phyloP scores from a whole-genome alignment of 1,284 basidiomycete species.

The Naganishia albida region DNA sequence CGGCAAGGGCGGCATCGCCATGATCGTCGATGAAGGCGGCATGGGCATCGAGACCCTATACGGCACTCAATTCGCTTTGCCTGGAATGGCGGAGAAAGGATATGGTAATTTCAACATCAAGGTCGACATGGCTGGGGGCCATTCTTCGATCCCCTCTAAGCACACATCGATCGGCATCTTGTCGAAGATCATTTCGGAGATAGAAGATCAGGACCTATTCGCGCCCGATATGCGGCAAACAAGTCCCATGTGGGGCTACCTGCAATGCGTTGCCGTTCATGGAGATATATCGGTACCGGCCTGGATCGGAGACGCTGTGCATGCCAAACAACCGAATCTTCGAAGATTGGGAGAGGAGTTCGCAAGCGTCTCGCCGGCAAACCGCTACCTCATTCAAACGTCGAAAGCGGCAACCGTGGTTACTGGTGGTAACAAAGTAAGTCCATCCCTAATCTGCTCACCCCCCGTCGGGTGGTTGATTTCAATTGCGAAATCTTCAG shows the following conservation, averaged over 20 bases:
- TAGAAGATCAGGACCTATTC: constrained; percentile 30
- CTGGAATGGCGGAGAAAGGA: constrained; percentile 44
- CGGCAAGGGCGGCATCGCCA: constrained; percentile 38
- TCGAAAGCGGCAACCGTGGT: constrained; percentile 29
- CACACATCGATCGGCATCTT: constrained; percentile 31
- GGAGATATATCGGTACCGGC: constrained; percentile 2
- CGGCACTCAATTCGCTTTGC: constrained; percentile 39
- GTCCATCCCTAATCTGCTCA: constrained; percentile 40
- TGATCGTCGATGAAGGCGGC: constrained; percentile 45
- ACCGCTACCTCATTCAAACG: constrained; percentile 28
- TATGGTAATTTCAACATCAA: constrained; percentile 31
- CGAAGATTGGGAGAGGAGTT: constrained; percentile 13
- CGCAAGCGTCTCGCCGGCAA: constrained; percentile 7
- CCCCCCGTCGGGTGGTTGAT: constrained; percentile 36
- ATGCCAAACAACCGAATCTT: constrained; percentile 7
- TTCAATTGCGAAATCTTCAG: not conserved
- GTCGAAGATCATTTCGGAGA: constrained; percentile 26
- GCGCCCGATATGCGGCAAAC: constrained; percentile 17
- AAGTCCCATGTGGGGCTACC: constrained; percentile 30
- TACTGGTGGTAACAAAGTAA: constrained; percentile 28
- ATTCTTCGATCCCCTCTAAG: constrained; percentile 40
- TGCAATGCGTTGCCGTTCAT: constrained; percentile 30
- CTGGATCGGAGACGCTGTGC: constrained; percentile 26
- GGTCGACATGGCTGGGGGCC: constrained; percentile 29
- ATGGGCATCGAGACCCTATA: constrained; percentile 41